A percentile compares a stretch with the other conserved stretches of the same genome.
These are phyloP conservation scores for Geotrichum restrictum DNA, from an alignment of 1,139 yeast species.

Conservation along the genomic window DNA sequence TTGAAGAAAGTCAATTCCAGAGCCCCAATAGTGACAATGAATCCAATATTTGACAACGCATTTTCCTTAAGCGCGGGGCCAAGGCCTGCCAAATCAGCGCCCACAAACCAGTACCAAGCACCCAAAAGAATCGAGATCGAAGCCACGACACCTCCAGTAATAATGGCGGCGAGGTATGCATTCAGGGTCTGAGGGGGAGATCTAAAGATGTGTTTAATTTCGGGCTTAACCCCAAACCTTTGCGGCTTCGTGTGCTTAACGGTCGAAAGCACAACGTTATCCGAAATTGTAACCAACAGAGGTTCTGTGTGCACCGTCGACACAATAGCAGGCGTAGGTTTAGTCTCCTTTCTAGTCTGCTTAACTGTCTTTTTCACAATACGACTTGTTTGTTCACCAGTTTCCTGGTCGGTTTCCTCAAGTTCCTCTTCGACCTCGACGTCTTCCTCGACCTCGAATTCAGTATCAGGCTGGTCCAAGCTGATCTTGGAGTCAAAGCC, in stretches of 20 bases:
- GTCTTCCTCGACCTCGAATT: constrained; percentile 2
- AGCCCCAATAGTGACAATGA: constrained; percentile 52
- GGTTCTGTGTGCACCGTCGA: background rate
- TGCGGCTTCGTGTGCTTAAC: constrained; percentile 21
- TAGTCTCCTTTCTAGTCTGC: constrained; percentile 2
- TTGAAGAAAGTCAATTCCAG: constrained; percentile 61
- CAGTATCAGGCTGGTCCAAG: constrained; percentile 9
- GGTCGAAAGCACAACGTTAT: constrained; percentile 6
- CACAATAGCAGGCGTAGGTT: background rate
- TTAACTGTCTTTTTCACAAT: constrained; percentile 4
- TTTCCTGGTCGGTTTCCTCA: constrained; percentile 4
- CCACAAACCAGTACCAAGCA: constrained; percentile 27
- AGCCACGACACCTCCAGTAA: constrained; percentile 56
- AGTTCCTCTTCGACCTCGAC: constrained; percentile 2
- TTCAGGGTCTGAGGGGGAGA: constrained; percentile 51
- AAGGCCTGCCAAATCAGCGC: constrained; percentile 26
- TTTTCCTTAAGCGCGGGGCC: constrained; percentile 32
- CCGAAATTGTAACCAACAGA: constrained; percentile 7
- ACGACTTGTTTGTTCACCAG: background rate
- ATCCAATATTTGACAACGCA: constrained; percentile 43
- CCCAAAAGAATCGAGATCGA: constrained; percentile 38
- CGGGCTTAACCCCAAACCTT: constrained; percentile 42
- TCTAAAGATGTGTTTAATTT: constrained; percentile 66
- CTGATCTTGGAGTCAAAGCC: constrained; percentile 12
- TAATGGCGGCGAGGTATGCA: constrained; percentile 38